Percentiles rank a stretch among this genome's conserved stretches.
These are phyloP conservation scores for Kodamaea restingae DNA, from an alignment of 805 yeast species.

Conservation along the genomic window DNA sequence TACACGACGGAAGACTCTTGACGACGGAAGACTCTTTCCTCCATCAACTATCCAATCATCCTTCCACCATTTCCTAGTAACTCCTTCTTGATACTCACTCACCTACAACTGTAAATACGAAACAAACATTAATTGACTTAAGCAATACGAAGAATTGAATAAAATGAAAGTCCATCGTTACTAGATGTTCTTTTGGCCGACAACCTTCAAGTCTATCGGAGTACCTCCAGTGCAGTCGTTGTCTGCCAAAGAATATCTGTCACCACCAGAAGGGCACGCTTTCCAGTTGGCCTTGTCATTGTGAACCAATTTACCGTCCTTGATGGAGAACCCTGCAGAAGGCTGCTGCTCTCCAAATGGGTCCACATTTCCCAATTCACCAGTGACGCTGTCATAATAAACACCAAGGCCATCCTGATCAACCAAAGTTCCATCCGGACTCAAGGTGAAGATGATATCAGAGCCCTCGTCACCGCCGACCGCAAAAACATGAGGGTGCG, in stretches of 20 bases:
- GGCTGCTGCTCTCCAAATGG: conserved; percentile 31
- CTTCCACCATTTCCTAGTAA: too few species aligned
- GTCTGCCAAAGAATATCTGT: conserved; percentile 22
- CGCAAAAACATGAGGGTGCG: conserved; percentile 31
- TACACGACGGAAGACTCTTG: too few species aligned
- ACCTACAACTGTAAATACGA: too few species aligned
- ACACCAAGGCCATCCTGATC: conserved; percentile 31
- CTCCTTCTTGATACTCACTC: too few species aligned
- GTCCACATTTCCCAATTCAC: conserved; percentile 31
- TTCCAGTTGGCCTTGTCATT: conserved; percentile 32
- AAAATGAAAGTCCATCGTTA: too few species aligned
- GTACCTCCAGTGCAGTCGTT: conserved; percentile 29
- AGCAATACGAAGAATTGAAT: too few species aligned
- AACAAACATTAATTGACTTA: too few species aligned
- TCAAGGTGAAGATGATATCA: conserved; percentile 21
- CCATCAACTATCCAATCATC: too few species aligned
- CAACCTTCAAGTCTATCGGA: conserved; percentile 22
- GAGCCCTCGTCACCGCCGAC: conserved; percentile 32
- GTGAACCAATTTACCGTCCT: conserved; percentile 31
- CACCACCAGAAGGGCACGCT: conserved; percentile 33
- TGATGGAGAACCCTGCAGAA: conserved; percentile 38
- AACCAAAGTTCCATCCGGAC: conserved; percentile 24
- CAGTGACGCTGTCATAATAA: conserved; percentile 25
- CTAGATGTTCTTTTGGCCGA: conserved; percentile 8
- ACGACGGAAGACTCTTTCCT: too few species aligned